Conservation (phyloP, 192 early-diverging fungal species). For the Gaertneriomyces semiglobifer region DNA sequence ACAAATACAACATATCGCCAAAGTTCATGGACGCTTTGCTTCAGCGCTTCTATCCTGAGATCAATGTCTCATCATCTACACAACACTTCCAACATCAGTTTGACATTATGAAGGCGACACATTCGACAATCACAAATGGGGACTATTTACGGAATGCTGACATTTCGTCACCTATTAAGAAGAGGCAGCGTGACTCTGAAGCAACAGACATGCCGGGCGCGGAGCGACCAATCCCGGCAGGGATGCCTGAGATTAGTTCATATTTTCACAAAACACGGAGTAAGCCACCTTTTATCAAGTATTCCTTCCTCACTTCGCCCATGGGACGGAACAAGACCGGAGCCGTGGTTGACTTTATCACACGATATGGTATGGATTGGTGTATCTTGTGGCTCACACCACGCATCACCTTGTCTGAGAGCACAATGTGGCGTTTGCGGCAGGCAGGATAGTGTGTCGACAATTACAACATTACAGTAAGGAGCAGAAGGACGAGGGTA, state of each 20-base stretch:
- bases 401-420: slow-evolving; percentile 17
- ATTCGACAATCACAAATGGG: not conserved
- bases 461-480: slow-evolving; percentile 22
- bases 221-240: too few species aligned
- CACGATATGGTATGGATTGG: not conserved
- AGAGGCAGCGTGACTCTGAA: too few species aligned
- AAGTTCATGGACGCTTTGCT: slow-evolving; percentile 1
- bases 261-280: too few species aligned
- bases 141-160: not conserved
- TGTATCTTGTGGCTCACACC: slow-evolving; percentile 17
- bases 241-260: too few species aligned
- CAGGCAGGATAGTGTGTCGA: not conserved
- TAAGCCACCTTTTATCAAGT: too few species aligned
- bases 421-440: slow-evolving; percentile 4
- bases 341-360: slow-evolving; percentile 9
- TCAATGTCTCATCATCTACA: slow-evolving; percentile 4
- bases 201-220: too few species aligned
- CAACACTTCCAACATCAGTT: not conserved
- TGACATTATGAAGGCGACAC: not conserved
- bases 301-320: not conserved
- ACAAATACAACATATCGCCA: not conserved
- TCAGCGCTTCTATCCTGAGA: slow-evolving; percentile 14
- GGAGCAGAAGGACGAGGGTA: not conserved
- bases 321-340: slow-evolving; percentile 23
- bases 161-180: slow-evolving; percentile 1